phyloP scores from a whole-genome alignment of 202 grass and related monocot species.

The Tripidium arundinaceum region DNA sequence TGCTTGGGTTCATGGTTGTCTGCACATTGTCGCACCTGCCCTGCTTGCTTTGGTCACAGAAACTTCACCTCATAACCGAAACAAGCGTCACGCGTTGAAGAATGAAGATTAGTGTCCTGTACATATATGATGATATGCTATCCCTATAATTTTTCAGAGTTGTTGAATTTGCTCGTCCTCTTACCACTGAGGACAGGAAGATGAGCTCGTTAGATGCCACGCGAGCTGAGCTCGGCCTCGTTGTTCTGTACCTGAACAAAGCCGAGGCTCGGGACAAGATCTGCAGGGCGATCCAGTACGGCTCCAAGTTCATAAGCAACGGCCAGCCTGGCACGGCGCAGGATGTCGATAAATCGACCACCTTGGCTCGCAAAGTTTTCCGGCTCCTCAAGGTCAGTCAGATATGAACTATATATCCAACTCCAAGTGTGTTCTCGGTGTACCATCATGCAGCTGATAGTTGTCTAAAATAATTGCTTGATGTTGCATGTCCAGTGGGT shows the following conservation, averaged over 20 bases:
- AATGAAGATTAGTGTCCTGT: background rate
- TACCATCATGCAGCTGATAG: conserved; percentile 4
- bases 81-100: background rate
- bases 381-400: conserved; percentile 84
- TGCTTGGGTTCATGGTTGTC: background rate
- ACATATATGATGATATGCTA: background rate
- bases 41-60: background rate
- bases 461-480: background rate
- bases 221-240: conserved; percentile 64
- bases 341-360: conserved; percentile 94
- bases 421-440: background rate
- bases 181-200: background rate
- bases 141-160: background rate
- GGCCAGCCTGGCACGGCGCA: conserved; percentile 83
- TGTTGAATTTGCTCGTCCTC: background rate
- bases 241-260: conserved; percentile 87
- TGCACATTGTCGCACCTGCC: background rate
- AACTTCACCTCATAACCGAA: background rate
- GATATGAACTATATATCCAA: background rate
- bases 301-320: conserved; percentile 90
- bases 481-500: conserved; percentile 55
- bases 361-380: conserved; percentile 90
- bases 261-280: conserved; percentile 96
- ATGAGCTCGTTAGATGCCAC: conserved; percentile 69
- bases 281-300: conserved; percentile 91